Percentiles rank a stretch among this genome's conserved stretches.
phyloP scores from a whole-genome alignment of 1,139 yeast genomes.

The Pichia sp. region DNA sequence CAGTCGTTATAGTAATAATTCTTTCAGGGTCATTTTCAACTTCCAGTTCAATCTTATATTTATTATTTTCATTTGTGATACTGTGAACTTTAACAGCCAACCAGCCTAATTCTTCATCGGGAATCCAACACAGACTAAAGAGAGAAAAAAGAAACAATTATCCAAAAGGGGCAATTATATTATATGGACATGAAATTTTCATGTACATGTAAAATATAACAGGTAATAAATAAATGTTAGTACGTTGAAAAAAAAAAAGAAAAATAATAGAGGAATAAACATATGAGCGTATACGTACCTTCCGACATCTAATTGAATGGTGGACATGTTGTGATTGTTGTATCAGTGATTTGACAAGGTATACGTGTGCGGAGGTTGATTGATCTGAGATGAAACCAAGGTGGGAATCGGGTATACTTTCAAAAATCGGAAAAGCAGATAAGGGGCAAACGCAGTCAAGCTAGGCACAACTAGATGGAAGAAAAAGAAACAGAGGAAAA shows the following conservation, averaged over 20 bases:
- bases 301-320: conserved; percentile 14
- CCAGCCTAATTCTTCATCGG: conserved; percentile 87
- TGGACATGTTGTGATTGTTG: conserved; percentile 6
- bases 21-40: conserved; percentile 51
- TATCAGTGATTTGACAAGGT: too few species aligned
- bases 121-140: conserved; percentile 85
- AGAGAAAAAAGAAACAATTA: conserved; percentile 15
- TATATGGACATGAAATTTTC: too few species aligned
- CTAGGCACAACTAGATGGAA: too few species aligned
- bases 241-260: conserved; percentile 1
- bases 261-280: neutral
- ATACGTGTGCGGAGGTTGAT: too few species aligned
- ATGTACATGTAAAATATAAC: too few species aligned
- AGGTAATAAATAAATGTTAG: conserved; percentile 14
- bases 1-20: conserved; percentile 51
- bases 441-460: too few species aligned
- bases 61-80: conserved; percentile 45
- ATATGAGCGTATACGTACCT: conserved; percentile 6
- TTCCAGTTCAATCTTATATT: conserved; percentile 52
- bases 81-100: conserved; percentile 74
- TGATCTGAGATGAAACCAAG: too few species aligned
- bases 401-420: too few species aligned
- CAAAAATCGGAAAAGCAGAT: too few species aligned
- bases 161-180: too few species aligned
- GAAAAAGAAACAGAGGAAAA: too few species aligned